phyloP scores from a whole-genome alignment of 2,329 filamentous ascomycete genomes.

The Fusarium caatingaense region DNA sequence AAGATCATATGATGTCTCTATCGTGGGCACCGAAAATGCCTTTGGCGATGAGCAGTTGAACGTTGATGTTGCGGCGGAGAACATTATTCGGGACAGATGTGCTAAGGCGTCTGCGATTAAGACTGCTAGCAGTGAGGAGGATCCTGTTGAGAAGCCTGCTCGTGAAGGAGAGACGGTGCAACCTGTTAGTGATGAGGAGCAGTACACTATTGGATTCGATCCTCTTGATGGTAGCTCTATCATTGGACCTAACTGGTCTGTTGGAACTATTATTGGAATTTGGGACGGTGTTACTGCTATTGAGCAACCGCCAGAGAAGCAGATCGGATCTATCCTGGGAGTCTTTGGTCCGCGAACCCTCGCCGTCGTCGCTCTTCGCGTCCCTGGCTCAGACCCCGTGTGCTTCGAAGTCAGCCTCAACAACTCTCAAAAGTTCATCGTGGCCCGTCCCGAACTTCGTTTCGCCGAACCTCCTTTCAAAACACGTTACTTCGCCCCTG shows the following conservation, averaged over 20 bases:
- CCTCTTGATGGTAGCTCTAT: conserved; percentile 73
- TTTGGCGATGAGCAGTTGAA: conserved; percentile 72
- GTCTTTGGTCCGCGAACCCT: conserved; percentile 67
- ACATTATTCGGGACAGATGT: conserved; percentile 59
- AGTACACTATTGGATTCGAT: conserved; percentile 71
- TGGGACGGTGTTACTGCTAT: conserved; percentile 65
- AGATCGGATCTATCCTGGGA: conserved; percentile 63
- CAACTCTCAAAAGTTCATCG: conserved; percentile 44
- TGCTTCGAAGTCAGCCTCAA: conserved; percentile 66
- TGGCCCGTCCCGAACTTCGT: conserved; percentile 57
- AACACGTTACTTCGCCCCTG: conserved; percentile 71
- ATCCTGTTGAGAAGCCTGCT: conserved; percentile 61
- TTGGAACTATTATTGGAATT: conserved; percentile 69
- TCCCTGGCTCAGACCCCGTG: conserved; percentile 52
- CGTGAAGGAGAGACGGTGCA: conserved; percentile 6
- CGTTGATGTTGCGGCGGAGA: conserved; percentile 65
- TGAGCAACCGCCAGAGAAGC: conserved; percentile 53
- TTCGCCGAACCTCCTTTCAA: conserved; percentile 55
- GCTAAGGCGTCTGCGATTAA: conserved; percentile 57
- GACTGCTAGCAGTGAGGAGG: conserved; percentile 70
- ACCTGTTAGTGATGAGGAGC: conserved; percentile 47
- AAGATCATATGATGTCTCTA: conserved; percentile 58
- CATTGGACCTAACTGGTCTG: conserved; percentile 68
- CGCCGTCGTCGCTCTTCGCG: conserved; percentile 65
- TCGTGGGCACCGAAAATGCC: conserved; percentile 62